phyloP scores from a whole-genome alignment of 1,284 basidiomycete species.

The Retiboletus flavoniger region DNA sequence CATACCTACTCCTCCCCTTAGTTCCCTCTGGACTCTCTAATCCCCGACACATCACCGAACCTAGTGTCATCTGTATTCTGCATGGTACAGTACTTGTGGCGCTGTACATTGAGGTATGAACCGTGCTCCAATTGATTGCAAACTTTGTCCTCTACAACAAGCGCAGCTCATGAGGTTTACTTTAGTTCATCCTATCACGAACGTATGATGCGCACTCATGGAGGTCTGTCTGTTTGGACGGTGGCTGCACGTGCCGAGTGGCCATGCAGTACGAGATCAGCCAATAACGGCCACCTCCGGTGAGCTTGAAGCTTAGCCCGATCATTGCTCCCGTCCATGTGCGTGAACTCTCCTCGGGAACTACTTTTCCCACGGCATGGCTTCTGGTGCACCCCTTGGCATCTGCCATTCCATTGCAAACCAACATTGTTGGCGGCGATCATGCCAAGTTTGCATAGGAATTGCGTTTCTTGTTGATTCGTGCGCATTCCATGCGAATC shows the following conservation, averaged over 20 bases:
- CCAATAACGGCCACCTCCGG: background rate
- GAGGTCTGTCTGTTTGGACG: background rate
- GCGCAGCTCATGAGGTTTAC: background rate
- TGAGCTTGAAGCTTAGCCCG: too few relatives aligned
- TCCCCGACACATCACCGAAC: background rate
- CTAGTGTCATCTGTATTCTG: background rate
- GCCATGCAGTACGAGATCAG: constrained; percentile 1
- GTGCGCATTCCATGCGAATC: background rate
- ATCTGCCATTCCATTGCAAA: constrained; percentile 3
- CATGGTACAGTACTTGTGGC: background rate
- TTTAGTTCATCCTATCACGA: background rate
- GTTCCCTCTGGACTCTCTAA: background rate
- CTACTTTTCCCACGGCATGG: background rate
- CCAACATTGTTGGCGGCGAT: background rate
- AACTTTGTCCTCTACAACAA: background rate
- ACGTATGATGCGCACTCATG: background rate
- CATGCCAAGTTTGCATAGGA: constrained; percentile 3
- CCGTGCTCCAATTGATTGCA: background rate
- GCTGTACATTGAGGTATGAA: constrained; percentile 14
- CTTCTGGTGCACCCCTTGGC: constrained; percentile 11
- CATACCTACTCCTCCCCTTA: background rate
- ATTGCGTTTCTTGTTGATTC: background rate
- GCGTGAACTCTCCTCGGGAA: background rate
- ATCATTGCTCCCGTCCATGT: background rate
- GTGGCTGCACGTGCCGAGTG: background rate